Evolutionary conservation across 2,329 filamentous ascomycete species (phyloP).

Genomic region (Microcera coccophila): DNA sequence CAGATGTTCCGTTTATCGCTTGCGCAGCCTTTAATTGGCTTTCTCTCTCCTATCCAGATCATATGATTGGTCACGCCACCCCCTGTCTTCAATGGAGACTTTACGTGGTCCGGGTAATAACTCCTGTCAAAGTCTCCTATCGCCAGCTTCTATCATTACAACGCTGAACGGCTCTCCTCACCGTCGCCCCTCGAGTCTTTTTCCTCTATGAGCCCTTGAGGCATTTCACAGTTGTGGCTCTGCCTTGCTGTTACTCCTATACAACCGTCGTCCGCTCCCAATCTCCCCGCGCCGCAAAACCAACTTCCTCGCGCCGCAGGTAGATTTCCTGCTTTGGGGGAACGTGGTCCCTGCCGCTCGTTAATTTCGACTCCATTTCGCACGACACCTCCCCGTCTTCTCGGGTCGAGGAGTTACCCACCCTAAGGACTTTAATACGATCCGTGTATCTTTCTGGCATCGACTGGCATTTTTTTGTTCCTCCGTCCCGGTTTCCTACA

Average conservation of each 20-base stretch:
- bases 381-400: not conserved
- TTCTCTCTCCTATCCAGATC: not conserved
- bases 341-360: conserved; percentile 28
- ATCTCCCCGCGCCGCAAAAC: conserved; percentile 8
- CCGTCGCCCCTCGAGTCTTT: not conserved
- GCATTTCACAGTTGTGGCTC: not conserved
- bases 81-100: not conserved
- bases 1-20: not conserved
- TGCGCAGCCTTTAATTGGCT: not conserved
- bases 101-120: not conserved
- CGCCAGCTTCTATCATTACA: not conserved
- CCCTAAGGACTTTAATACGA: not conserved
- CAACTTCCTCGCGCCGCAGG: conserved; percentile 21
- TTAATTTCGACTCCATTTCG: conserved; percentile 19
- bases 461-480: not conserved
- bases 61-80: not conserved
- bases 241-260: conserved; percentile 1
- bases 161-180: not conserved
- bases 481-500: conserved; percentile 15
- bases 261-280: conserved; percentile 9
- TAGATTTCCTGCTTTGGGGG: conserved; percentile 20
- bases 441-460: not conserved
- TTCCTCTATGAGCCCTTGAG: not conserved
- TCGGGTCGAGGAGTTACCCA: not conserved
- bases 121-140: conserved; percentile 2